Base-by-base conservation (phyloP, 2,329 filamentous ascomycete species). In the Pseudopyricularia cyperi region DNA sequence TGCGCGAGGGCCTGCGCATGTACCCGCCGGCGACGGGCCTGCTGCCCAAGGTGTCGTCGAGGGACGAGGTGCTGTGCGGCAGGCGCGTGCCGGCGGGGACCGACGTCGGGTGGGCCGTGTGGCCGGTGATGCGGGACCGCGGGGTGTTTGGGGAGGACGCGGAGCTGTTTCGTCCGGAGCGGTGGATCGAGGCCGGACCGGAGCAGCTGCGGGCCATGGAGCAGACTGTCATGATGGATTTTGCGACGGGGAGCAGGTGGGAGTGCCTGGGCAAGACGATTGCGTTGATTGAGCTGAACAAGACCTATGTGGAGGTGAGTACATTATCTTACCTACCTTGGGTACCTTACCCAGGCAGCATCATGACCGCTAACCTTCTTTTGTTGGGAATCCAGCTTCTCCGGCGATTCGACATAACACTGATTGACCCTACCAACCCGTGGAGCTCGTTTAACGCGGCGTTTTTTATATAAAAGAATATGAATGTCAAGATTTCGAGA, bases 131-230 rank as follows among this genome's bases (percentile, higher is more conserved):
- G 64, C 80, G 79, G 61, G 73, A 69, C 46, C 70, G 68, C 33
- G 69, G 72, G 44, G 76, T 83, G 59, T 85, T 80, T 78, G 80
- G 80, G 4, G 59, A 68, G 0, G 75, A 83, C 55, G 78, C 76
- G 2, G 74, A 81, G 9, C 62, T 71, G 2, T 84, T 82, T 62
- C 67, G 72, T 2, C 80, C 81, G 0, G 79, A 82, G 57, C 71
- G 81, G 26, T 85, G 80, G 80, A 63, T 68, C 30, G 58, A 76
- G 3, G 79, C 73, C 4, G 54, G 53, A 1, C 58, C 59, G 0
- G 58, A 61, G 30, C 58, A 62, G 50, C 57, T 55, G 19, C 7
- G 30, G 15, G 55, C 58, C 19, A 67, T 66, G 58, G 58, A 65
- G 46, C 57, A 58, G 6, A 65, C 60, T 1, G 46, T 49, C 6